phyloP scores from a whole-genome alignment of 2,329 filamentous ascomycete genomes.

The Trichophyton schoenleinii region DNA sequence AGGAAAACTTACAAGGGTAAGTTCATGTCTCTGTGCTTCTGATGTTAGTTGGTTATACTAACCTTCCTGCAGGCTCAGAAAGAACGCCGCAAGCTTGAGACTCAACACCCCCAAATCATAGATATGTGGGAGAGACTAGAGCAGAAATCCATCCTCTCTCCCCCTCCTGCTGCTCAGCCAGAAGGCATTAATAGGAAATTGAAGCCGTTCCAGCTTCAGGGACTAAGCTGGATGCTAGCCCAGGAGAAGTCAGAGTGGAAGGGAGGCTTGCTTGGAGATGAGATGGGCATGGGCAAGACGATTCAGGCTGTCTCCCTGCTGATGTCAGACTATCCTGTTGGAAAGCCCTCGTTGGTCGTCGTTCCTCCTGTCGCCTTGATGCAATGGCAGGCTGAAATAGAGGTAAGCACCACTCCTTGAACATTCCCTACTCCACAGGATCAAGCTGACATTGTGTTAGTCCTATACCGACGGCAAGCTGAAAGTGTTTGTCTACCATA shows the following conservation, averaged over 20 bases:
- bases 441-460: conserved; percentile 14
- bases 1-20: no score
- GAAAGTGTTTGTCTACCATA: conserved; percentile 83
- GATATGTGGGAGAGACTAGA: conserved; percentile 77
- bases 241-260: conserved; percentile 80
- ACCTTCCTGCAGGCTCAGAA: conserved; percentile 24
- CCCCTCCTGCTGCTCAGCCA: conserved; percentile 57
- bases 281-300: conserved; percentile 98
- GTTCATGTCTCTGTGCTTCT: no score
- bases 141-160: conserved; percentile 53
- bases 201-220: conserved; percentile 89
- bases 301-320: conserved; percentile 96
- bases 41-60: not conserved
- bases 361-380: conserved; percentile 88
- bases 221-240: conserved; percentile 82
- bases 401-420: conserved; percentile 27
- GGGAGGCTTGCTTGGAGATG: conserved; percentile 84
- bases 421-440: conserved; percentile 2
- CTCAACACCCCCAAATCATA: conserved; percentile 61
- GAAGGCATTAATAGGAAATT: conserved; percentile 65
- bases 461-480: conserved; percentile 73
- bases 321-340: conserved; percentile 90
- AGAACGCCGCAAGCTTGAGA: conserved; percentile 57
- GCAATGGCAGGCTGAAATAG: conserved; percentile 83
- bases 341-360: conserved; percentile 70